Conservation (phyloP, 129 eudicot genomes). For the Flaveria ramosissima region DNA sequence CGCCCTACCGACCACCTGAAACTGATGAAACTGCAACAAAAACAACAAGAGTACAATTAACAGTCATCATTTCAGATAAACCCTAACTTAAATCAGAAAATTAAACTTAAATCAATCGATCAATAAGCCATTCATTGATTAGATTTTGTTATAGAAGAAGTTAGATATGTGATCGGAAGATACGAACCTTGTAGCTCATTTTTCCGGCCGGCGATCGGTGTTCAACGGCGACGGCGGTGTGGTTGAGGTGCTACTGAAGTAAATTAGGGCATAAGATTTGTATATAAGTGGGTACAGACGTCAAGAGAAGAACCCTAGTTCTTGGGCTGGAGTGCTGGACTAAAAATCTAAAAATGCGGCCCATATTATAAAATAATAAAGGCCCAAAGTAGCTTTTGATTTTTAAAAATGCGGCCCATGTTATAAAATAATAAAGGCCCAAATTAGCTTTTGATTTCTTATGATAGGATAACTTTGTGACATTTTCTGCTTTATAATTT, state of each 20-base stretch:
- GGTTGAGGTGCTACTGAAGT: slow-evolving; percentile 24
- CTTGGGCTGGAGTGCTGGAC: slow-evolving; percentile 31
- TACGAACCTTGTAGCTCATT: slow-evolving; percentile 31
- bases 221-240: slow-evolving; percentile 17
- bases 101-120: not conserved
- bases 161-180: not conserved
- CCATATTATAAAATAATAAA: not conserved
- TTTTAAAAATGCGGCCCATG: too few relatives aligned
- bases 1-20: slow-evolving; percentile 92
- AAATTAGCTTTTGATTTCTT: too few relatives aligned
- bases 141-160: too few relatives aligned
- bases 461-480: too few relatives aligned
- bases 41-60: not conserved
- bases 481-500: too few relatives aligned
- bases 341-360: not conserved
- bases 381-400: not conserved
- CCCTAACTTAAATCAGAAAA: not conserved
- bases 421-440: too few relatives aligned
- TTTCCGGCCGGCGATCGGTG: slow-evolving; percentile 8
- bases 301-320: slow-evolving; percentile 31
- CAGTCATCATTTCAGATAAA: not conserved
- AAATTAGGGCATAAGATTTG: slow-evolving; percentile 28
- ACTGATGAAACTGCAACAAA: slow-evolving; percentile 82
- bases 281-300: slow-evolving; percentile 24
- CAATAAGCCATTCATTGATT: not conserved